Evolutionary conservation across 345 rosid species (phyloP).

Genomic region (Rhizophora mangle): DNA sequence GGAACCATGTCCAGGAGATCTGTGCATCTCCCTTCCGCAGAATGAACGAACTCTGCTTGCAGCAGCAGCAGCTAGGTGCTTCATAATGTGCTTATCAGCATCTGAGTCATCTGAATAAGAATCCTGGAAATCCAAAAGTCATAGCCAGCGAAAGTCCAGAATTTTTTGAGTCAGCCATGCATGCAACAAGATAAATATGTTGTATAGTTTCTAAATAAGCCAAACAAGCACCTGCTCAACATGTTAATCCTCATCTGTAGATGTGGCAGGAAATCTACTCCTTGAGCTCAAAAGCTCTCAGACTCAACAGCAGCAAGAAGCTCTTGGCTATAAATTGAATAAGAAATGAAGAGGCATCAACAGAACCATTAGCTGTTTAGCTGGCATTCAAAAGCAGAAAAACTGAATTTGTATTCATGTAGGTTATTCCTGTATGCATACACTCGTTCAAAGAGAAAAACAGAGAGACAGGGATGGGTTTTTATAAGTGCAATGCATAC

Average conservation of each 20-base stretch:
- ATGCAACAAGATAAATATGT: not conserved
- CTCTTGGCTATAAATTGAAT: slow-evolving; percentile 60
- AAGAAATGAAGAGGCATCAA: not conserved
- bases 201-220: slow-evolving; percentile 5
- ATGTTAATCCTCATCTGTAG: slow-evolving; percentile 41
- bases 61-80: slow-evolving; percentile 52
- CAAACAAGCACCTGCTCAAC: slow-evolving; percentile 46
- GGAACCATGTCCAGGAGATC: slow-evolving; percentile 39
- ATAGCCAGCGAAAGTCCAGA: not conserved
- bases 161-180: not conserved
- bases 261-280: slow-evolving; percentile 28
- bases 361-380: slow-evolving; percentile 11
- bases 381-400: slow-evolving; percentile 15
- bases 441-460: not conserved
- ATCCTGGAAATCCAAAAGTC: slow-evolving; percentile 39
- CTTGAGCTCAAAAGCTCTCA: slow-evolving; percentile 53
- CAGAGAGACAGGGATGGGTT: not conserved
- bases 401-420: not conserved
- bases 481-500: slow-evolving; percentile 26
- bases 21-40: slow-evolving; percentile 53
- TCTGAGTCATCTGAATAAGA: slow-evolving; percentile 50
- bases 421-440: not conserved
- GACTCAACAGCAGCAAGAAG: slow-evolving; percentile 63
- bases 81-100: slow-evolving; percentile 60
- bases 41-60: slow-evolving; percentile 46